Conservation (phyloP, 31 red algal species). For the Odonthalia washingtoniensis region DNA sequence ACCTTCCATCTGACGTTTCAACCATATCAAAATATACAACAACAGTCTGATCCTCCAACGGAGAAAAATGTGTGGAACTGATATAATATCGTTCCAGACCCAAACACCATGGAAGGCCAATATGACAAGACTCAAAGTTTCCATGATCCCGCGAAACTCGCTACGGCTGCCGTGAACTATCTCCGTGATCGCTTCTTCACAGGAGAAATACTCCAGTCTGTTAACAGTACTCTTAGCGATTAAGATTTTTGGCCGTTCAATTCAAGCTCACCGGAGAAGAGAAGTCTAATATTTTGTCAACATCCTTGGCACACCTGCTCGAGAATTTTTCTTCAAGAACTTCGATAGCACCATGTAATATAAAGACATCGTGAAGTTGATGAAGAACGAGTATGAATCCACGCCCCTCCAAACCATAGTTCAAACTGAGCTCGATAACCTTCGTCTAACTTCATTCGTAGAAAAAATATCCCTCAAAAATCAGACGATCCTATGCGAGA, state of each 20-base stretch:
- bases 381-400: conserved; percentile 37
- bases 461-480: neutral
- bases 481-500: neutral
- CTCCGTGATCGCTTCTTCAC: neutral
- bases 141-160: neutral
- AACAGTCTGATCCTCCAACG: neutral
- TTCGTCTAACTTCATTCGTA: conserved; percentile 18
- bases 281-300: conserved; percentile 41
- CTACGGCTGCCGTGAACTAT: neutral
- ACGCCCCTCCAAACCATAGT: conserved; percentile 12
- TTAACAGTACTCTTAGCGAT: conserved; percentile 14
- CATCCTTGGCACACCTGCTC: conserved; percentile 7
- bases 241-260: conserved; percentile 24
- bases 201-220: neutral
- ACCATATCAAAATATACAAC: neutral
- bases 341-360: conserved; percentile 2
- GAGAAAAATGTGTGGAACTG: neutral
- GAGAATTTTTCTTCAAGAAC: conserved; percentile 40
- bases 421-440: conserved; percentile 8
- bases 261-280: conserved; percentile 7
- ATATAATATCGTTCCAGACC: neutral
- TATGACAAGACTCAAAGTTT: too few species aligned
- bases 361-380: conserved; percentile 2
- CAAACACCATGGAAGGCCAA: neutral
- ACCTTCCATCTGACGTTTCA: too few species aligned